A percentile compares a stretch with the other conserved stretches of the same genome.
phyloP scores from a whole-genome alignment of 257 asterid genomes.

The Nicotiana benthamiana region DNA sequence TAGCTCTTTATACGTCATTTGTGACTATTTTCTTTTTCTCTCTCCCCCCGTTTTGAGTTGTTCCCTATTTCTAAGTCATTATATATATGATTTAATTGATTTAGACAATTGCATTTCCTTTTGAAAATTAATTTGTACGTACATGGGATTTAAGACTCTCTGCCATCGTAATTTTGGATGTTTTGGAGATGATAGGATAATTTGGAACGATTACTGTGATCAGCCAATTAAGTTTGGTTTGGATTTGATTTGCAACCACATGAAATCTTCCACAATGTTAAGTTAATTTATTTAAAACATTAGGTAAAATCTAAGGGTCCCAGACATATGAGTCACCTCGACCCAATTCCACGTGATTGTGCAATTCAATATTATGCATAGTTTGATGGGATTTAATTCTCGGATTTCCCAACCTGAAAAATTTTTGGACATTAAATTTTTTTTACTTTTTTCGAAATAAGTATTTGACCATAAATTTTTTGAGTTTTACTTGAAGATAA shows the following conservation, averaged over 20 bases:
- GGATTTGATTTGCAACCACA: constrained; percentile 9
- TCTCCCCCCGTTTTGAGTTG: not conserved
- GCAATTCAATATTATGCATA: not conserved
- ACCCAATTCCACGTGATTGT: not conserved
- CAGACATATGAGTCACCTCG: not conserved
- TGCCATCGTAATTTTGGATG: constrained; percentile 1
- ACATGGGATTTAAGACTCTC: not conserved
- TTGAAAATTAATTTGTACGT: constrained; percentile 8
- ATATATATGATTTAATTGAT: not conserved
- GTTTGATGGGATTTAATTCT: not conserved
- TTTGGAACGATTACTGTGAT: constrained; percentile 8
- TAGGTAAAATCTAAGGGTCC: constrained; percentile 10
- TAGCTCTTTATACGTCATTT: not conserved
- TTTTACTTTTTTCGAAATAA: no score
- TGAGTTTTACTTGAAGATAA: no score
- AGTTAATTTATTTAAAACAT: constrained; percentile 6
- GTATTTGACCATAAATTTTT: no score
- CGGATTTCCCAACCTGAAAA: not conserved
- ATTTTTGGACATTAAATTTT: no score
- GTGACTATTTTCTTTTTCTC: not conserved
- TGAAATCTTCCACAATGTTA: not conserved
- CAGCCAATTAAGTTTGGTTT: not conserved
- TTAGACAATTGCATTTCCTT: not conserved
- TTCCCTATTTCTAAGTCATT: not conserved
- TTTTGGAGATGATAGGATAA: constrained; percentile 19